These are phyloP conservation scores for Coprinopsis strossmayeri DNA, from an alignment of 768 basidiomycete genomes.

Conservation along the genomic window DNA sequence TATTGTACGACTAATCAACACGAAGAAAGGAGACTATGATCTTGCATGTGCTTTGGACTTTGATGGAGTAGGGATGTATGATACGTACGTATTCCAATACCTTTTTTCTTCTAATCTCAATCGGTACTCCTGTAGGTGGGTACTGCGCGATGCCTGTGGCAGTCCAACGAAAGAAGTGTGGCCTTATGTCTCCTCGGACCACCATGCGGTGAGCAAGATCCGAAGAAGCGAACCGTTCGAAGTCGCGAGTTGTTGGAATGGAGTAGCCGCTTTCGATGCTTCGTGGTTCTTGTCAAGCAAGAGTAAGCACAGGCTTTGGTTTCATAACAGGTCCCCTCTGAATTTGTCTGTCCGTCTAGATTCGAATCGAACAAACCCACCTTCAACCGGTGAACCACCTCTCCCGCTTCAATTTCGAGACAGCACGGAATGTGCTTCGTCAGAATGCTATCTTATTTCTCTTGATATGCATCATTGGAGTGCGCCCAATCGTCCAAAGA, in stretches of 20 bases:
- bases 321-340: background rate
- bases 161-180: background rate
- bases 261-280: background rate
- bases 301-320: background rate
- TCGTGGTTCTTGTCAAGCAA: background rate
- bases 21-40: background rate
- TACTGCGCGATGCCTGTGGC: slow-evolving; percentile 1
- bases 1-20: slow-evolving; percentile 2
- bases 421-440: background rate
- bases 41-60: background rate
- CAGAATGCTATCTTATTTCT: background rate
- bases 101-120: background rate
- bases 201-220: background rate
- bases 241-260: slow-evolving; percentile 4
- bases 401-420: background rate
- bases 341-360: background rate
- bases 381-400: background rate
- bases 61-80: slow-evolving; percentile 2
- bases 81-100: background rate
- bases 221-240: background rate
- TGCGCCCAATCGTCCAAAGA: background rate
- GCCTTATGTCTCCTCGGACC: background rate
- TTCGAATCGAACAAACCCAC: background rate
- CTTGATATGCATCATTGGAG: background rate
- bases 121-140: background rate